Evolutionary conservation across 2,329 filamentous ascomycete genomes (phyloP), one percentile per base, ranked within the genome.

Genomic region (Catunica adiposa): DNA sequence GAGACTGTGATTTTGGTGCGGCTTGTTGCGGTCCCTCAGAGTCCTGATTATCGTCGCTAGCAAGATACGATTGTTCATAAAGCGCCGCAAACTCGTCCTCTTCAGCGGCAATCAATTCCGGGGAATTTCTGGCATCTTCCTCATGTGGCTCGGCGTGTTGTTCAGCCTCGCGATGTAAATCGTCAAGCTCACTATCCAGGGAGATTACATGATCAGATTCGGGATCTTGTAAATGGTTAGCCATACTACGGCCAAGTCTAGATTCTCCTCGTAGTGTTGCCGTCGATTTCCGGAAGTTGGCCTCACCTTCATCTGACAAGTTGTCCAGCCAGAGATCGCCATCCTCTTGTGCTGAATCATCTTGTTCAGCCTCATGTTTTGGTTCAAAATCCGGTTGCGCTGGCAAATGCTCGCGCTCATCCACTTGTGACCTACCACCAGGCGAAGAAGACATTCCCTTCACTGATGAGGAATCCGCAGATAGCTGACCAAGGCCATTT

Each of bases 241-340:
- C 37, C 11, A n/a, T 38, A 38, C 37, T 38, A 14, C 37, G 37
- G 15, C 15, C 40, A 44, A 44, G 40, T 44, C 40, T n/a, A 9
- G 44, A 48, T 25, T 23, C 44, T 8, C 44, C 20, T 26, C 44
- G 17, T 23, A 48, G 3, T 3, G 44, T 48, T 11, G 8, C 44
- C 17, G 44, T 48, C 14, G 44, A 48, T 48, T 26, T 48, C 20
- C 44, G 5, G 23, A 48, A 48, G n/a, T 38, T 42, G 9, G n/a
- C 29, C 2, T 22, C 37, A 8, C 63, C 62, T 31, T 70, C 64
- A 42, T 72, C 64, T 1, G 68, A 68, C 38, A 71, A 47, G 5
- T 68, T 69, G 26, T 67, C 66, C 62, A 74, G 69, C 72, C 72
- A 75, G 20, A 74, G 69, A 60, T 75, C 72, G 0, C 70, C 70